Evolutionary conservation across 352 stramenopile genomes (phyloP).

Genomic region (Phytophthora sp.): DNA sequence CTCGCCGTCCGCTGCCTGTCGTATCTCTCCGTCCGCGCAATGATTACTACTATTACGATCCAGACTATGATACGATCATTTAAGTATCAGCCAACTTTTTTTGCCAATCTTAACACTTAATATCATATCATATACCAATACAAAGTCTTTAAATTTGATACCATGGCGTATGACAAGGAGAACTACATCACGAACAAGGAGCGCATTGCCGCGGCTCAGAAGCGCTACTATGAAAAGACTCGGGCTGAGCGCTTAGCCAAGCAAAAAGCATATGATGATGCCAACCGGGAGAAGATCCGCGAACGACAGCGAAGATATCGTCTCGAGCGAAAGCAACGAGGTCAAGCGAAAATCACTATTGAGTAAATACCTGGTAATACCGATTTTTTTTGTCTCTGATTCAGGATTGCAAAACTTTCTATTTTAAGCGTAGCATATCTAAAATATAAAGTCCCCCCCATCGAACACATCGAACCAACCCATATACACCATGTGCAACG

Average conservation of each 20-base stretch:
- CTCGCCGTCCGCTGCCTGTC: too few species aligned
- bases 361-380: too few species aligned
- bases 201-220: background rate
- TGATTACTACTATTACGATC: too few species aligned
- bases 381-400: background rate
- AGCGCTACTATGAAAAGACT: background rate
- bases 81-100: background rate
- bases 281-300: background rate
- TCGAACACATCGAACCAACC: background rate
- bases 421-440: background rate
- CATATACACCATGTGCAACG: conserved; percentile 5
- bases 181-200: background rate
- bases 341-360: too few species aligned
- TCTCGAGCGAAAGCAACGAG: too few species aligned
- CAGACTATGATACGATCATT: background rate
- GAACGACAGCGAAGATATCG: background rate
- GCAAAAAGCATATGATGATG: background rate
- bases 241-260: background rate
- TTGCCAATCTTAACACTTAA: background rate
- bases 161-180: background rate
- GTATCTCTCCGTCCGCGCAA: too few species aligned
- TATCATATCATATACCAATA: background rate
- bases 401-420: background rate
- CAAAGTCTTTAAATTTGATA: background rate
- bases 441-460: background rate